Percentiles rank a stretch among this genome's conserved stretches.
phyloP scores from a whole-genome alignment of 179 eudicot species.

The Beta lomatogona region DNA sequence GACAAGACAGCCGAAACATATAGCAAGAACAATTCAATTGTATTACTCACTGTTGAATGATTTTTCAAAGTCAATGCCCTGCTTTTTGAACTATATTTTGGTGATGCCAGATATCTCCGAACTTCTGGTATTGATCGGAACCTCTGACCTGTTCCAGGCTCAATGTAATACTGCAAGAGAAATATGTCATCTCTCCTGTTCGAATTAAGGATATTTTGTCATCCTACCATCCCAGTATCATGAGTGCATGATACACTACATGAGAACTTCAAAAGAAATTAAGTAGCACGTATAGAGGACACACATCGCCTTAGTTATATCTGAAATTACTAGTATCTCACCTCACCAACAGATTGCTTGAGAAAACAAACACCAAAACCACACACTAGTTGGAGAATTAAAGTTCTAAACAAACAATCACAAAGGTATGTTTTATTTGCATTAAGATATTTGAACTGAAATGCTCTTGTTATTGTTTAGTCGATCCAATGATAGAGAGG shows the following conservation, averaged over 20 bases:
- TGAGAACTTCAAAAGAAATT: not conserved
- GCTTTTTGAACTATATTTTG: conserved; percentile 28
- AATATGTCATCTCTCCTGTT: conserved; percentile 7
- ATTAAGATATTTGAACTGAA: not conserved
- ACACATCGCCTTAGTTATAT: too few species aligned
- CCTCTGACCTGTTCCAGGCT: conserved; percentile 58
- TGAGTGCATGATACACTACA: not conserved
- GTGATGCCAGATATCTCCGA: conserved; percentile 34
- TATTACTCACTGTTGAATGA: conserved; percentile 44
- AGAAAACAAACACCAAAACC: not conserved
- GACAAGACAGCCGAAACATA: not conserved
- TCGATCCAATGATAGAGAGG: not conserved
- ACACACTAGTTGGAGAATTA: not conserved
- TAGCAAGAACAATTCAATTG: not conserved
- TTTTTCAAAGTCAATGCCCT: conserved; percentile 42
- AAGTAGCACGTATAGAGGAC: not conserved
- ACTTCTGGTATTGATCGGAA: conserved; percentile 60
- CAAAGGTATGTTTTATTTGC: not conserved
- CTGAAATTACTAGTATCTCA: not conserved
- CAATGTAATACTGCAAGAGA: conserved; percentile 68
- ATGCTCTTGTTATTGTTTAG: not conserved
- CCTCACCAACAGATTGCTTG: not conserved
- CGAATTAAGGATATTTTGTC: not conserved
- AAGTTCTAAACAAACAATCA: not conserved
- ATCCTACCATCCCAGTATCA: not conserved